Evolutionary conservation across 1,284 basidiomycete species (phyloP).

Genomic region (Exobasidium cylindrosporum): DNA sequence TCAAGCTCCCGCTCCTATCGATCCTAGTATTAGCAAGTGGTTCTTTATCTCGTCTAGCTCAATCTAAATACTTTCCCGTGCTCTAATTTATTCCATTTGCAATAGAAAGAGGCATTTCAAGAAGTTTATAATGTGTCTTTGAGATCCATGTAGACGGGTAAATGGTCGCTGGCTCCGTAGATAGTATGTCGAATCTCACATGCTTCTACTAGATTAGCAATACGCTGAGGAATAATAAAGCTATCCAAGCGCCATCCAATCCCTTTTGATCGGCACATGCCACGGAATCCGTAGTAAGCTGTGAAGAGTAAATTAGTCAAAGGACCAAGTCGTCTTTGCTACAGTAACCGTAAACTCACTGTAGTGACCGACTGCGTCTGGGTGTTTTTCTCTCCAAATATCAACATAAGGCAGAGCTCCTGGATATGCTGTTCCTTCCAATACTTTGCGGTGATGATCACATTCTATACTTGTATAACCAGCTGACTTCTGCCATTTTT

Average conservation of each 20-base stretch:
- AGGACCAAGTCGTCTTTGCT: not conserved
- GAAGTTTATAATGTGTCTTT: constrained; percentile 4
- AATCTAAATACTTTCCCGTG: too few species aligned
- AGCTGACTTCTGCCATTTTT: constrained; percentile 57
- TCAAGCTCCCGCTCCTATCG: constrained; percentile 52
- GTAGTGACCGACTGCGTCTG: constrained; percentile 65
- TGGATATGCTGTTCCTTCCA: constrained; percentile 40
- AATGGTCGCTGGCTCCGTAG: constrained; percentile 18
- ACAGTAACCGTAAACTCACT: constrained; percentile 46
- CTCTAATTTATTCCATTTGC: not conserved
- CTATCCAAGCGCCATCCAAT: constrained; percentile 83
- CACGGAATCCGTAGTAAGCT: constrained; percentile 77
- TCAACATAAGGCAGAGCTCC: constrained; percentile 65
- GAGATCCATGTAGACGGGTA: constrained; percentile 15
- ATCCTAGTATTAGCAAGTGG: constrained; percentile 55
- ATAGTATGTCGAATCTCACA: constrained; percentile 71
- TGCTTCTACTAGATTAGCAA: constrained; percentile 65
- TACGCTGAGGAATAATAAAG: constrained; percentile 63
- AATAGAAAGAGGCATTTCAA: too few species aligned
- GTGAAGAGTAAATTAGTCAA: not conserved
- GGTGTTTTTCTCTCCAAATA: constrained; percentile 75
- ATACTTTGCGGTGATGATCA: constrained; percentile 52
- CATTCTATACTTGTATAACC: constrained; percentile 61
- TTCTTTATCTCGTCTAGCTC: constrained; percentile 44
- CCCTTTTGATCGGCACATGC: constrained; percentile 74